Evolutionary conservation across 2,329 filamentous ascomycete genomes (phyloP), one percentile per base, ranked within the genome.

Genomic region (Penicillium sp.): DNA sequence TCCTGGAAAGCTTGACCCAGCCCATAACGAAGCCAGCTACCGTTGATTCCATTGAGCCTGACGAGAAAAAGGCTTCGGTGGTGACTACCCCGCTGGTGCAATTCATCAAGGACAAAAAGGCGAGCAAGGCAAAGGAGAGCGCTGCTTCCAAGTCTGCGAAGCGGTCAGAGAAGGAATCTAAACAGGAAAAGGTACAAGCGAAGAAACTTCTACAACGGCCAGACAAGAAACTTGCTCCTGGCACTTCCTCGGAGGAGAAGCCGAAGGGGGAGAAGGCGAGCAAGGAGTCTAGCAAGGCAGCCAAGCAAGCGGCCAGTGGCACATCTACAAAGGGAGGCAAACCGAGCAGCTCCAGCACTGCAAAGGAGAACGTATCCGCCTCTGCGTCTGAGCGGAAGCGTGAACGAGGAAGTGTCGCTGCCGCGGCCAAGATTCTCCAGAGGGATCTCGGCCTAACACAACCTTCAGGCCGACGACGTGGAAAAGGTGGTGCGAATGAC

Each of bases 21-120:
- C 86, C 85, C 2, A 82, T 86, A 61, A 76, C 78, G n/a, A 88
- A 85, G 69, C 76, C 85, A 12, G 70, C 79, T 10, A 76, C 80
- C 0, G 83, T 83, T 25, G 83, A 86, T 35, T 62, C 77, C 4
- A 65, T 72, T 12, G 84, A 83, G 42, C 75, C 83, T 3, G 84
- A 72, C 5, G 78, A 84, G 31, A 82, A 82, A 63, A 82, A 82
- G 60, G 77, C 78, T 63, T 82, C 91, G 69, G 83, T 90, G 51
- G 92, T 87, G 25, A 93, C 88, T 0, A 98, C 95, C 0, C 95
- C 95, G 0, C 78, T 99, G 54, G 90, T 98, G 55, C 92, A 97
- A 71, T 96, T 88, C 65, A 83, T 97, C 38, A 90, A 90, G 65
- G 93, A 97, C 75, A 96, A 96, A 79, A 97, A 96, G 78, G 91